phyloP scores from a whole-genome alignment of 176 grass and related monocot species.

The Carex kokanica region DNA sequence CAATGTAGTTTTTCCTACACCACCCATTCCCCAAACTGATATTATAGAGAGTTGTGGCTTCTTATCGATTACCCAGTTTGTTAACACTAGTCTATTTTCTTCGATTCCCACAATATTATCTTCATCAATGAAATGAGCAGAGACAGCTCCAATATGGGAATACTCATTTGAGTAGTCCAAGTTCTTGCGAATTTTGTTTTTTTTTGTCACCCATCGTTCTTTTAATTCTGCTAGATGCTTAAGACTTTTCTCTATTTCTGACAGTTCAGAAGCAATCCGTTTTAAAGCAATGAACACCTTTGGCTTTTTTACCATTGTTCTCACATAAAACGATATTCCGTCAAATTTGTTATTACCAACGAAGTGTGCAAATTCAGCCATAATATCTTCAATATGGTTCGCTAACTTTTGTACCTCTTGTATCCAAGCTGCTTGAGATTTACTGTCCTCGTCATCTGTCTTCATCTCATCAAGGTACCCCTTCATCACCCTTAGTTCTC shows the following conservation, averaged over 20 bases:
- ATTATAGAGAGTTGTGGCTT: conserved; percentile 6
- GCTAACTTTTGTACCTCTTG: conserved; percentile 21
- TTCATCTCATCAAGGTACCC: conserved; percentile 22
- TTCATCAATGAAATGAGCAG: conserved; percentile 33
- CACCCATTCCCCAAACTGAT: conserved; percentile 59
- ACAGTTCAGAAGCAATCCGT: conserved; percentile 30
- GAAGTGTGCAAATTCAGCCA: conserved; percentile 32
- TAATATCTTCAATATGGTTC: conserved; percentile 38
- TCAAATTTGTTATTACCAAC: neutral
- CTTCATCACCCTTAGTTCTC: conserved; percentile 32
- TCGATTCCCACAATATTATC: conserved; percentile 45
- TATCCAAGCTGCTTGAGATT: conserved; percentile 23
- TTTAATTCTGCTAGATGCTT: conserved; percentile 5
- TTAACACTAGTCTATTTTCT: conserved; percentile 22
- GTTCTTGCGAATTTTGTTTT: neutral
- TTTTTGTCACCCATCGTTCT: neutral
- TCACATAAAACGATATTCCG: neutral
- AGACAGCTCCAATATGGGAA: neutral
- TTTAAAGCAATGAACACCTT: conserved; percentile 9
- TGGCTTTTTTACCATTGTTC: conserved; percentile 13
- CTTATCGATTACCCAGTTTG: conserved; percentile 11
- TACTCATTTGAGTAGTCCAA: neutral
- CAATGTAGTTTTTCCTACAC: conserved; percentile 57
- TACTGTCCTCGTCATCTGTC: neutral
- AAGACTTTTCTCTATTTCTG: conserved; percentile 9